A percentile compares a stretch with the other conserved stretches of the same genome.
phyloP scores from a whole-genome alignment of 2,329 filamentous ascomycete genomes.

The Epichloe elymi region DNA sequence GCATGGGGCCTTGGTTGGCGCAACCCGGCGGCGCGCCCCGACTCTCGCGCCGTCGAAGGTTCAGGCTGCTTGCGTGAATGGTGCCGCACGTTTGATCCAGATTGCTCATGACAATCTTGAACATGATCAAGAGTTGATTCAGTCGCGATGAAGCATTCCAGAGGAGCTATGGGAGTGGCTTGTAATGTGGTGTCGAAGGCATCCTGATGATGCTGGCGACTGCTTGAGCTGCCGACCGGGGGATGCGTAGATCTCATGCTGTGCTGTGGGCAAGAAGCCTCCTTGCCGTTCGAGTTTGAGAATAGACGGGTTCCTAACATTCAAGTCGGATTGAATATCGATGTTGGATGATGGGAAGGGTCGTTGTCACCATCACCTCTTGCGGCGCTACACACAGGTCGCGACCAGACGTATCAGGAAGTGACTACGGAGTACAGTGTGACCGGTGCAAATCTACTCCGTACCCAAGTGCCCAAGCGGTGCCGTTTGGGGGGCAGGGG shows the following conservation, averaged over 20 bases:
- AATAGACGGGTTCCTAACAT: background rate
- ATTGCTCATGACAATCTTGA: slow-evolving; percentile 7
- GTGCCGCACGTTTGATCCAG: slow-evolving; percentile 2
- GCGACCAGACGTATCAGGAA: no score
- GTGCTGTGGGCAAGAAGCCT: background rate
- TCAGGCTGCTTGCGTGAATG: slow-evolving; percentile 12
- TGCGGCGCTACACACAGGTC: no score
- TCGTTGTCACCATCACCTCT: no score
- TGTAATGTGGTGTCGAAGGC: background rate
- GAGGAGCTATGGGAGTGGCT: slow-evolving; percentile 10
- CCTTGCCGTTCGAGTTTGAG: background rate
- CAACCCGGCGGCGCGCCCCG: background rate
- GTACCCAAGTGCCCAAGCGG: no score
- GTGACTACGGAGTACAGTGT: no score
- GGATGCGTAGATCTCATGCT: slow-evolving; percentile 2
- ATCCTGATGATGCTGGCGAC: slow-evolving; percentile 1
- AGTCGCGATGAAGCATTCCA: slow-evolving; percentile 23
- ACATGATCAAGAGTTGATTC: slow-evolving; percentile 18
- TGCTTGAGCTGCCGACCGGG: background rate
- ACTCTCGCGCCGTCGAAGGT: background rate
- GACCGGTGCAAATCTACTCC: no score
- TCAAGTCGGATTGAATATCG: no score
- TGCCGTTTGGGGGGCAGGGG: no score
- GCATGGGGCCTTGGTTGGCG: slow-evolving; percentile 2
- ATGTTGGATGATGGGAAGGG: no score